Conservation (phyloP, 306 rosid species). For the Glycine tomentella region DNA sequence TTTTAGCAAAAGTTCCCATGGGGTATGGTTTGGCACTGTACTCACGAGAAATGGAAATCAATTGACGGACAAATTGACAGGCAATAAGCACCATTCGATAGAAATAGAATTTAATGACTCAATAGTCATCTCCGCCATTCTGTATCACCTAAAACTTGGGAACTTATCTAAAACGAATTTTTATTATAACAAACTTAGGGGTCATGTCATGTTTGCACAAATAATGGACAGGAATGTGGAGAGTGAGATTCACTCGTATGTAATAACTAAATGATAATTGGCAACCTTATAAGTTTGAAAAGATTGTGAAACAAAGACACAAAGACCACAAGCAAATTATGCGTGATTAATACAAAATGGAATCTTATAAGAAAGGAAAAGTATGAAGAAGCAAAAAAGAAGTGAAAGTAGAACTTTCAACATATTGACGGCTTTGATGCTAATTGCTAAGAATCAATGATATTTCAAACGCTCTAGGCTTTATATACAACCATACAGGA, state of each 20-base stretch:
- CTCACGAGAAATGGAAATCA: no score
- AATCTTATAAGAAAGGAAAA: no score
- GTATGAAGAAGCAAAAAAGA: no score
- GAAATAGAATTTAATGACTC: constrained; percentile 19
- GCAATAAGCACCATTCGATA: not conserved
- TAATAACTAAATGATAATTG: not conserved
- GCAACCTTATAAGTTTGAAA: not conserved
- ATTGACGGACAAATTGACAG: no score
- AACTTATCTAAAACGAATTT: not conserved
- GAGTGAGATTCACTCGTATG: not conserved
- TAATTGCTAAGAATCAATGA: no score
- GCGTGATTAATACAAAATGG: no score
- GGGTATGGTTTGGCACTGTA: no score
- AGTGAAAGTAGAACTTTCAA: no score
- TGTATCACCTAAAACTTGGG: constrained; percentile 9
- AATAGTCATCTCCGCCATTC: not conserved
- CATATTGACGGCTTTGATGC: no score
- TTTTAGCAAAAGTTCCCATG: not conserved
- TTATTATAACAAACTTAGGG: not conserved
- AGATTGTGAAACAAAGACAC: not conserved
- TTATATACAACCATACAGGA: no score
- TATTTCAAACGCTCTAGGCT: no score
- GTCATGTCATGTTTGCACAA: not conserved
- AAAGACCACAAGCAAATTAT: no score
- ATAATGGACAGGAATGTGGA: not conserved